These are phyloP conservation scores for Neofusicoccum ribis DNA, from an alignment of 2,329 filamentous ascomycete genomes.

Conservation along the genomic window DNA sequence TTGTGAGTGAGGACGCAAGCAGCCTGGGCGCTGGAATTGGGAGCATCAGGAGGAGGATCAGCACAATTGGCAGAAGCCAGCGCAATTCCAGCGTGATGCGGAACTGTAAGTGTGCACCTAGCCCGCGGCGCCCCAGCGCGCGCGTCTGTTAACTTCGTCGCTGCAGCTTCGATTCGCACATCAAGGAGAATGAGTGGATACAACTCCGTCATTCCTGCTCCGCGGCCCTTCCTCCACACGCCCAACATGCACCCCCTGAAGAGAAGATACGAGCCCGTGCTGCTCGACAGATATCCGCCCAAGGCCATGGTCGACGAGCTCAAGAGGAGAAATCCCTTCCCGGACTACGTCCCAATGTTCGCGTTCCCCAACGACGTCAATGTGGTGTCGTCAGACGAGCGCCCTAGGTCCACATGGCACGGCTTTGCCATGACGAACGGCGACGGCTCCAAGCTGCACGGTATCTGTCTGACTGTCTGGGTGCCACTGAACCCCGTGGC, in stretches of 20 bases:
- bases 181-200: slow-evolving; percentile 92
- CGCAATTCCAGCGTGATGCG: slow-evolving; percentile 76
- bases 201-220: slow-evolving; percentile 93
- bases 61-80: slow-evolving; percentile 94
- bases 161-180: slow-evolving; percentile 69
- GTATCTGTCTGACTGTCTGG: slow-evolving; percentile 90
- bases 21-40: slow-evolving; percentile 66
- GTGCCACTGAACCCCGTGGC: slow-evolving; percentile 79
- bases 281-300: slow-evolving; percentile 90
- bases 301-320: slow-evolving; percentile 78
- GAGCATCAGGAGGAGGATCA: slow-evolving; percentile 88
- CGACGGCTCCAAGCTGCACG: slow-evolving; percentile 88
- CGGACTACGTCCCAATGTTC: slow-evolving; percentile 99
- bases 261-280: slow-evolving; percentile 90
- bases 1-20: slow-evolving; percentile 62
- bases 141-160: slow-evolving; percentile 28
- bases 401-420: slow-evolving; percentile 96
- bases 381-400: slow-evolving; percentile 91
- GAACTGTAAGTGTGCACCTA: slow-evolving; percentile 57
- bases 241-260: slow-evolving; percentile 95
- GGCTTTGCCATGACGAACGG: slow-evolving; percentile 97
- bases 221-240: slow-evolving; percentile 84
- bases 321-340: slow-evolving; percentile 79
- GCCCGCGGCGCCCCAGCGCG: not conserved
- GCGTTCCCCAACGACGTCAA: slow-evolving; percentile 98